phyloP scores from a whole-genome alignment of 495 filamentous ascomycete genomes.

The Penicillium cosmopolitanum region DNA sequence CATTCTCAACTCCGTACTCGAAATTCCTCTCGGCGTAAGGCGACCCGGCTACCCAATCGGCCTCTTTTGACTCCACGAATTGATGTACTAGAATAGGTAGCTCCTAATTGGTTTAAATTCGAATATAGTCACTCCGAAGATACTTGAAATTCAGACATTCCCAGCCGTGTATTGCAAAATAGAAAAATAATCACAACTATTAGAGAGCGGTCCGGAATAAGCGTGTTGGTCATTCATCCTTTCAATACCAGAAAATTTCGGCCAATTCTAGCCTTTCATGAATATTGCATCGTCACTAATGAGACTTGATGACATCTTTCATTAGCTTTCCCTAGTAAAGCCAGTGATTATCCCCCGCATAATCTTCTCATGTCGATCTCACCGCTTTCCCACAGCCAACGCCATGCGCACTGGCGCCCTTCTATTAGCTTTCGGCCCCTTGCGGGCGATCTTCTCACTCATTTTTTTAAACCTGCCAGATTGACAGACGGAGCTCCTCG shows the following conservation, averaged over 20 bases:
- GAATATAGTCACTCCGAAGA: background rate
- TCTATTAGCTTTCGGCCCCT: background rate
- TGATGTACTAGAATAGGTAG: background rate
- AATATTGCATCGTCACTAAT: too few species aligned
- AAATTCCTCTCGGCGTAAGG: background rate
- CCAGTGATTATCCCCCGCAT: too few species aligned
- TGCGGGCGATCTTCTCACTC: slow-evolving; percentile 4
- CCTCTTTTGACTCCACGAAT: background rate
- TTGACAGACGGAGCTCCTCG: background rate
- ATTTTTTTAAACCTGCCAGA: background rate
- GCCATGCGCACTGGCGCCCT: background rate
- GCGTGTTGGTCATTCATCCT: too few species aligned
- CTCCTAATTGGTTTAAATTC: background rate
- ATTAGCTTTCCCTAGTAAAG: too few species aligned
- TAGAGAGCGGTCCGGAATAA: too few species aligned
- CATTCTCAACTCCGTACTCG: background rate
- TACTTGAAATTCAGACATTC: background rate
- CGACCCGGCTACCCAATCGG: background rate
- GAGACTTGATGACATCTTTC: too few species aligned
- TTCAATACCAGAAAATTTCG: too few species aligned
- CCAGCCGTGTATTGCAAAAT: background rate
- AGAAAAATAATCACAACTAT: too few species aligned
- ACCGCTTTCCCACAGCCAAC: background rate
- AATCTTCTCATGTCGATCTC: background rate
- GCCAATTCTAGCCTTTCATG: too few species aligned